Base-by-base conservation (phyloP, 148 eudicot species). In the Nepenthes mirabilis region DNA sequence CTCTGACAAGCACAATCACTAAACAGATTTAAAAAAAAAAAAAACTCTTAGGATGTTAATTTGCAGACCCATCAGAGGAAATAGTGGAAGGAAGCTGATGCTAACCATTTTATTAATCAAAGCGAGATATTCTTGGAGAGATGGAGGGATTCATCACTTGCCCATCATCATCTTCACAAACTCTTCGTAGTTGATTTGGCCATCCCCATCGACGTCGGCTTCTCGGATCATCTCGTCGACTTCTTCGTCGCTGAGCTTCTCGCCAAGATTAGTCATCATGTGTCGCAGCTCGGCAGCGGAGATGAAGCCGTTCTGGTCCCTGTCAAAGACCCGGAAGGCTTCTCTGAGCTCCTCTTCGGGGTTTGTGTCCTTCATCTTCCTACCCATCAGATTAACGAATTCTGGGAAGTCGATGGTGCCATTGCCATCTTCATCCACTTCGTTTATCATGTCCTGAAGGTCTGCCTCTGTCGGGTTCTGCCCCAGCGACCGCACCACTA, bases 151-250 rank as follows among this genome's bases (percentile, higher is more conserved):
- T 23, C 45, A 40, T 65, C 56, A 51, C 56, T 63, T 56, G 58
- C 64, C 70, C 59, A 68, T 68, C 71, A 68, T 61, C 32, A 62
- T 62, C 61, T 62, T 69, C 23, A 62, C 66, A 63, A 69, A 69
- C 43, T 69, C 72, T 11, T 69, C 72, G 37, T 69, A 69, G 61
- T 69, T 69, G 62, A 69, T 69, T 51, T 69, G 72, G 52, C 72
- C 72, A 69, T 69, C 72, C 45, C 72, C 72, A 57, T 69, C 67
- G 33, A 69, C 72, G 60, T 69, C 66, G 48, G 72, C 72, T 37
- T 69, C 72, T 9, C 67, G 49, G 62, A 62, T 62, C 62, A 69
- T 62, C 72, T 62, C 67, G 34, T 68, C 65, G 55, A 68, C 72
- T 68, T 68, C 72, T 64, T 69, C 72, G 13, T 69, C 67, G n/a